Conservation (phyloP, 208 protist genomes). For the Trypanosoma boissoni region DNA sequence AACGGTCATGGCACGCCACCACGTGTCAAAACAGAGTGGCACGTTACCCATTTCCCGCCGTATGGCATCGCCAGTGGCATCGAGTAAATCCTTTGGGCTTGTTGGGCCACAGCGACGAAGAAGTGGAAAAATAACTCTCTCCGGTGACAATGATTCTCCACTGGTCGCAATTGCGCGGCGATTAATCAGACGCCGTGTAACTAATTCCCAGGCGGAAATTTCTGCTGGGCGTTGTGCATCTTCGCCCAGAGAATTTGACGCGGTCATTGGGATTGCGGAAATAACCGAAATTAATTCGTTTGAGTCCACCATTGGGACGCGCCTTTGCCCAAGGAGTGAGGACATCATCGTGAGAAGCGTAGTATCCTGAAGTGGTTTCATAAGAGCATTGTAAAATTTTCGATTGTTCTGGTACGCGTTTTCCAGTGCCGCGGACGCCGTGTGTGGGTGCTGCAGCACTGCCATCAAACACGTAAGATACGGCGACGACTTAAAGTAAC, state of each 20-base stretch:
- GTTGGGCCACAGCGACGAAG: slow-evolving; percentile 26
- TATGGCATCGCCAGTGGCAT: slow-evolving; percentile 38
- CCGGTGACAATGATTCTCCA: slow-evolving; percentile 26
- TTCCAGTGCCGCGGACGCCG: slow-evolving; percentile 44
- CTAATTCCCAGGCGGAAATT: slow-evolving; percentile 8
- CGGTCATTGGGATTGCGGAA: slow-evolving; percentile 14
- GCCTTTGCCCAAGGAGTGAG: slow-evolving; percentile 36
- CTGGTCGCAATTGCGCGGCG: slow-evolving; percentile 59
- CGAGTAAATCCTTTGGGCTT: slow-evolving; percentile 44
- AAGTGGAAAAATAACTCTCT: slow-evolving; percentile 28
- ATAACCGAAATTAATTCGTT: slow-evolving; percentile 73
- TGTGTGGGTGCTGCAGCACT: slow-evolving; percentile 72
- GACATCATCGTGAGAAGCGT: slow-evolving; percentile 52
- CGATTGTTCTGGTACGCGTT: slow-evolving; percentile 74
- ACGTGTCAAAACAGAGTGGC: slow-evolving; percentile 83
- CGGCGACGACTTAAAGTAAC: slow-evolving; percentile 41
- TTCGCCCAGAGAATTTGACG: background rate
- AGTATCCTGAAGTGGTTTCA: slow-evolving; percentile 64
- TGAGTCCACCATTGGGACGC: slow-evolving; percentile 67
- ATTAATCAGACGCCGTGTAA: slow-evolving; percentile 34
- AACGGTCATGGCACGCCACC: slow-evolving; percentile 83
- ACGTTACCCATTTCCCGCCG: slow-evolving; percentile 30
- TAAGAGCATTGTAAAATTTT: slow-evolving; percentile 60
- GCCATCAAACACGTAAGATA: slow-evolving; percentile 75
- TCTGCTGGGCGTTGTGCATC: background rate